Conservation (phyloP, 164 flowering plant species). For the Kalanchoe fedtschenkoi region DNA sequence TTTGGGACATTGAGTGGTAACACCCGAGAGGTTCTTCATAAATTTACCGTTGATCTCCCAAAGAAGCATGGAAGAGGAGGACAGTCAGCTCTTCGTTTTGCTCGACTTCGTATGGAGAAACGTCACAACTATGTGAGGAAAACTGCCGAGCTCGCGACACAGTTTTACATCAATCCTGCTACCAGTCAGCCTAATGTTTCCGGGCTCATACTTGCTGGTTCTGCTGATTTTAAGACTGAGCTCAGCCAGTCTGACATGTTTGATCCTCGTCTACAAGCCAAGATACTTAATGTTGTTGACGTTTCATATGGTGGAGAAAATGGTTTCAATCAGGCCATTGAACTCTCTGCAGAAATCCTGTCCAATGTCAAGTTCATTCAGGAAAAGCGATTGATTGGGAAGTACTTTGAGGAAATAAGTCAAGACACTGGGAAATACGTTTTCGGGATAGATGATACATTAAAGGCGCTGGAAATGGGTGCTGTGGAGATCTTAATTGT, state of each 20-base stretch:
- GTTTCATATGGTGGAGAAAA: constrained; percentile 3
- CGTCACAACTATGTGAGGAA: constrained; percentile 4
- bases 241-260: constrained; percentile 7
- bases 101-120: constrained; percentile 10
- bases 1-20: constrained; percentile 12
- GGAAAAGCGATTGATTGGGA: constrained; percentile 5
- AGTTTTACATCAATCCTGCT: constrained; percentile 7
- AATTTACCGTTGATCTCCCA: constrained; percentile 11
- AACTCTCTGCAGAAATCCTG: constrained; percentile 4
- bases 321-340: constrained; percentile 3
- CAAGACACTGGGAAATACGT: background rate
- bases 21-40: constrained; percentile 11
- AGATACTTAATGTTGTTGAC: constrained; percentile 5
- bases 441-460: background rate
- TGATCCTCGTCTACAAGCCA: constrained; percentile 3
- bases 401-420: constrained; percentile 7
- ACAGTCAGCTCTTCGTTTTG: constrained; percentile 14
- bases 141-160: background rate
- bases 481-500: background rate
- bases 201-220: constrained; percentile 4
- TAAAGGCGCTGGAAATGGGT: constrained; percentile 4
- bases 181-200: constrained; percentile 8
- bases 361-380: constrained; percentile 8
- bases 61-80: constrained; percentile 17
- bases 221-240: constrained; percentile 6